These are phyloP conservation scores for Hypoxylon crocopeplum DNA, from an alignment of 495 filamentous ascomycete genomes.

Conservation along the genomic window DNA sequence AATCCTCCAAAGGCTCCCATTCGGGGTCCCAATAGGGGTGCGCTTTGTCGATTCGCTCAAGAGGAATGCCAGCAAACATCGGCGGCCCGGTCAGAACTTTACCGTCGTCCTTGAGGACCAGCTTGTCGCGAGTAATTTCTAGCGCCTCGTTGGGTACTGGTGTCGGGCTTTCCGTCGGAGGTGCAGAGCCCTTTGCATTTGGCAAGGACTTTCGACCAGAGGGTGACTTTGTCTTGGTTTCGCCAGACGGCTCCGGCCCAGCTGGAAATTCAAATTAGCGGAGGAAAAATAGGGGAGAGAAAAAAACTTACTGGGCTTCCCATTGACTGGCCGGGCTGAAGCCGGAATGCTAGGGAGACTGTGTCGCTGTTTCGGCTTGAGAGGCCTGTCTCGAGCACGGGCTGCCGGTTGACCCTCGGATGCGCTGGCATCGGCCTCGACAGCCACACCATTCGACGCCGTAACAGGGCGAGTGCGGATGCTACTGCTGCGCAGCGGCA, in stretches of 20 bases:
- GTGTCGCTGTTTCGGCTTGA: conserved; percentile 37
- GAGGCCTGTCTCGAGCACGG: conserved; percentile 19
- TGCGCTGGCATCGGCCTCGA: conserved; percentile 5
- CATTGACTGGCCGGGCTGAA: conserved; percentile 8
- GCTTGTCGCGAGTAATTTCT: conserved; percentile 48
- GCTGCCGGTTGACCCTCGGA: conserved; percentile 1
- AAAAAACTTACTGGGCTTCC: conserved; percentile 18
- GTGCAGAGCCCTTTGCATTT: conserved; percentile 33
- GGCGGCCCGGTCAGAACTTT: conserved; percentile 46
- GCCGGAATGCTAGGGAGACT: conserved; percentile 32
- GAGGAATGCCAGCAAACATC: conserved; percentile 52
- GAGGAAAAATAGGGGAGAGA: neutral
- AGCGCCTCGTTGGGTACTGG: conserved; percentile 12
- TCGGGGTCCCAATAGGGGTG: conserved; percentile 56
- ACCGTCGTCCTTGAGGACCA: conserved; percentile 50
- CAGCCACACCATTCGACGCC: conserved; percentile 4
- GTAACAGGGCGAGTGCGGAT: conserved; percentile 21
- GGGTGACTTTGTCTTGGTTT: conserved; percentile 30
- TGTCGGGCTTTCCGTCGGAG: conserved; percentile 32
- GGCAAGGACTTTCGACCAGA: conserved; percentile 38
- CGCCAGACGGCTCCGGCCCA: conserved; percentile 8
- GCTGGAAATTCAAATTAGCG: conserved; percentile 19
- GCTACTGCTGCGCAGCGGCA: conserved; percentile 28
- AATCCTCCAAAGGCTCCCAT: conserved; percentile 46
- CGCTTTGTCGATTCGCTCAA: conserved; percentile 48